phyloP scores from a whole-genome alignment of 768 basidiomycete genomes.

The Boletus eberwhitei region DNA sequence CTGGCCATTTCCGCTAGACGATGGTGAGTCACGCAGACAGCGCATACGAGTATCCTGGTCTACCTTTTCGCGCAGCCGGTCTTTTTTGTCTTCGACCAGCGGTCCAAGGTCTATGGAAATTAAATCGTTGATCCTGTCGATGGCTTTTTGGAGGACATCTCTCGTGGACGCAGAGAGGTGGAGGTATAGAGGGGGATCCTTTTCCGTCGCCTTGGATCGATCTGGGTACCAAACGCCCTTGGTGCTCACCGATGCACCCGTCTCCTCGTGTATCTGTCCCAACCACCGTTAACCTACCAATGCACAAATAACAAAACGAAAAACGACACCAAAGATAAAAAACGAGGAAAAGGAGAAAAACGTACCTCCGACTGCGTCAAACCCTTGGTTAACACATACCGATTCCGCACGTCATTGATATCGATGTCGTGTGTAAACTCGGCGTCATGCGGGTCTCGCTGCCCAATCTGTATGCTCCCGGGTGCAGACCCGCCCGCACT shows the following conservation, averaged over 20 bases:
- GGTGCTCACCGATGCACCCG: slow-evolving; percentile 88
- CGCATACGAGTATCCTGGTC: background rate
- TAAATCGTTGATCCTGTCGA: slow-evolving; percentile 71
- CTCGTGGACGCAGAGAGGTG: slow-evolving; percentile 80
- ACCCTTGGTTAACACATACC: slow-evolving; percentile 92
- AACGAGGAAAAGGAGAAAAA: slow-evolving; percentile 1
- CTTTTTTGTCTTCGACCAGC: slow-evolving; percentile 76
- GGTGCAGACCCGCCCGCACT: slow-evolving; percentile 40
- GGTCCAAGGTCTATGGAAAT: slow-evolving; percentile 74
- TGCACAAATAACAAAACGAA: background rate
- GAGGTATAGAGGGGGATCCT: slow-evolving; percentile 90
- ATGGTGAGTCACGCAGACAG: slow-evolving; percentile 5
- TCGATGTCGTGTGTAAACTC: slow-evolving; percentile 91
- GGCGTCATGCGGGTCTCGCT: slow-evolving; percentile 68
- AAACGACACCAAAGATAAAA: background rate
- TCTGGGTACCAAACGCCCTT: slow-evolving; percentile 98
- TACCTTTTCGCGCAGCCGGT: slow-evolving; percentile 65
- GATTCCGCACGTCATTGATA: slow-evolving; percentile 93
- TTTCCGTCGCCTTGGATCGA: slow-evolving; percentile 83
- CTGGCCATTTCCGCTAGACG: slow-evolving; percentile 90
- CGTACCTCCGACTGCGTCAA: slow-evolving; percentile 87
- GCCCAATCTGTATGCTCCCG: slow-evolving; percentile 41
- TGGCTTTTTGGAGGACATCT: slow-evolving; percentile 62
- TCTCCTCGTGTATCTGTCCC: slow-evolving; percentile 84
- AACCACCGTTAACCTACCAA: slow-evolving; percentile 1